phyloP scores from a whole-genome alignment of 768 basidiomycete species.

The Xanthoconium purpureum region DNA sequence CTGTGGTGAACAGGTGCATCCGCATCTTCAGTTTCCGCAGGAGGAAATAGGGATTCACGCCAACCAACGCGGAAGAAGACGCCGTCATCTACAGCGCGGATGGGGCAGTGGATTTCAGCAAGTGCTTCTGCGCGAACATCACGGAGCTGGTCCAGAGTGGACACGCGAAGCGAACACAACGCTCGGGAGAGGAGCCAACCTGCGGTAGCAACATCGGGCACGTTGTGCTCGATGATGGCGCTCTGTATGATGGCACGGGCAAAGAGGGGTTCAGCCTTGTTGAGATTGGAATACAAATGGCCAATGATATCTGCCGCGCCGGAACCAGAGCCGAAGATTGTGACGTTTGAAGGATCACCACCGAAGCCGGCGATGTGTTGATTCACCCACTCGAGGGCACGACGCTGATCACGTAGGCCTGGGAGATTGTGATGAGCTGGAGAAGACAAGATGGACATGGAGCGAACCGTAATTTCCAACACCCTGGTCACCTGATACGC shows the following conservation, averaged over 20 bases:
- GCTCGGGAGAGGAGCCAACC: constrained; percentile 67
- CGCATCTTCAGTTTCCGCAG: constrained; percentile 20
- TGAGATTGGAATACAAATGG: constrained; percentile 62
- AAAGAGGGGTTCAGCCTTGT: constrained; percentile 60
- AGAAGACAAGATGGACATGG: background rate
- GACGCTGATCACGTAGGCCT: constrained; percentile 66
- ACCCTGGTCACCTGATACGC: constrained; percentile 59
- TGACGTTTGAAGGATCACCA: constrained; percentile 54
- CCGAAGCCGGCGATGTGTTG: constrained; percentile 61
- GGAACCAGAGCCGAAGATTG: constrained; percentile 40
- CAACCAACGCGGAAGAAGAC: constrained; percentile 63
- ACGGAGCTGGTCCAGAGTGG: constrained; percentile 61
- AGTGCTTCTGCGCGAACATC: constrained; percentile 56
- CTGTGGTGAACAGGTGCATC: constrained; percentile 10
- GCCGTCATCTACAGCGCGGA: constrained; percentile 67
- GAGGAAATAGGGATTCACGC: constrained; percentile 44
- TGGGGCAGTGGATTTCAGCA: constrained; percentile 44
- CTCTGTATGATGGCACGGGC: constrained; percentile 76
- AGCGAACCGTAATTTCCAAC: constrained; percentile 73
- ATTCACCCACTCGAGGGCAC: constrained; percentile 62
- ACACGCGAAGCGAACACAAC: constrained; percentile 52
- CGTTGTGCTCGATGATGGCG: constrained; percentile 56
- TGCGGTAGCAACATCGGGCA: constrained; percentile 57
- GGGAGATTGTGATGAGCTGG: background rate
- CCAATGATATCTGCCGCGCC: constrained; percentile 55